Percentiles rank a stretch among this genome's conserved stretches.
phyloP scores from a whole-genome alignment of 2,329 filamentous ascomycete genomes.

The Claviceps cyperi region DNA sequence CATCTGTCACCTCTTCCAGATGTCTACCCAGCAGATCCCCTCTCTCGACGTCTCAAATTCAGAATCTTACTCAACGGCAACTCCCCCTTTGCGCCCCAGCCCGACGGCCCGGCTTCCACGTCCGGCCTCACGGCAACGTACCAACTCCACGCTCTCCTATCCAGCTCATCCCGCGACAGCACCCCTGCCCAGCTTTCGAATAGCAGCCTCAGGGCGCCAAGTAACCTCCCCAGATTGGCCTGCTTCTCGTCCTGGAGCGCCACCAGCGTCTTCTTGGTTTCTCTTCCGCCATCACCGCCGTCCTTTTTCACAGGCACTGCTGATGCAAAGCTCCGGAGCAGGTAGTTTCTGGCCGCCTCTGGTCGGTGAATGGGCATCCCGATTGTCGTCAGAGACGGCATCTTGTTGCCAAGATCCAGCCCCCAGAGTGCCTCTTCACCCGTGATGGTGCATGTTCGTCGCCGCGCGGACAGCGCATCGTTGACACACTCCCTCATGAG shows the following conservation, averaged over 20 bases:
- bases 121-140: conserved; percentile 65
- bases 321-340: conserved; percentile 42
- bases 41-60: conserved; percentile 26
- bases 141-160: conserved; percentile 68
- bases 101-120: conserved; percentile 56
- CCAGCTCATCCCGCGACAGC: conserved; percentile 50
- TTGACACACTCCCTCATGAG: conserved; percentile 44
- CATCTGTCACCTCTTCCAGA: background rate
- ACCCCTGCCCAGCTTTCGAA: conserved; percentile 61
- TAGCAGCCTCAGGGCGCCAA: conserved; percentile 57
- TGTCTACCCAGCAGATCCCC: background rate
- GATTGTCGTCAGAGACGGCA: conserved; percentile 21
- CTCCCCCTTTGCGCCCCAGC: conserved; percentile 71
- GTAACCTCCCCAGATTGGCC: conserved; percentile 51
- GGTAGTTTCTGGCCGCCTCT: conserved; percentile 48
- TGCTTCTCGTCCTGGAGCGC: conserved; percentile 46
- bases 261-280: conserved; percentile 35
- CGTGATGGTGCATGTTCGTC: conserved; percentile 19
- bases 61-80: conserved; percentile 55
- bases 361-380: conserved; percentile 62
- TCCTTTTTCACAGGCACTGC: conserved; percentile 19
- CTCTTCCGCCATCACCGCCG: conserved; percentile 8
- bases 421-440: conserved; percentile 46
- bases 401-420: conserved; percentile 39
- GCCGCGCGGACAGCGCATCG: conserved; percentile 36